Evolutionary conservation across 768 basidiomycete genomes (phyloP).

Genomic region (Suillus alpinus): DNA sequence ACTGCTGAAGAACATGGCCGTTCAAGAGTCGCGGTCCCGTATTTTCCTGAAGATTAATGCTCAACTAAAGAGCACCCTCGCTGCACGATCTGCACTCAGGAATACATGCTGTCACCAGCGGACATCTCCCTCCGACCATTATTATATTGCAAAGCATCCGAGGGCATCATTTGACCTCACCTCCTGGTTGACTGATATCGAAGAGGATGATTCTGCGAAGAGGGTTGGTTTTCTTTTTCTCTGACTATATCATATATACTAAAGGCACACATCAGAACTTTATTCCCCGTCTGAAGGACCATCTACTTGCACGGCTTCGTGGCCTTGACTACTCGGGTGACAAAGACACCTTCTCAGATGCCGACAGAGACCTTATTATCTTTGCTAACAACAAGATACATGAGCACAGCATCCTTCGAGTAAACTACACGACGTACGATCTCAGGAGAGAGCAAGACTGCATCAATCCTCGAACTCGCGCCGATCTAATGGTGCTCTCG

Average conservation of each 20-base stretch:
- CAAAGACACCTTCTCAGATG: slow-evolving; percentile 16
- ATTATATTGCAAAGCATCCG: too few relatives aligned
- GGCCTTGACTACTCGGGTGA: slow-evolving; percentile 12
- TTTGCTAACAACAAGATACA: slow-evolving; percentile 32
- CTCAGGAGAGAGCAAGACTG: slow-evolving; percentile 21
- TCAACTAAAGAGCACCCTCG: too few relatives aligned
- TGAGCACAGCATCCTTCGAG: slow-evolving; percentile 26
- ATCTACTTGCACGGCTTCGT: slow-evolving; percentile 7
- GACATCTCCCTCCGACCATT: too few relatives aligned
- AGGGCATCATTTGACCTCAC: too few relatives aligned
- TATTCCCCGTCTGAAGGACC: slow-evolving; percentile 13
- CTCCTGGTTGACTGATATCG: too few relatives aligned
- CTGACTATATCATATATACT: background rate
- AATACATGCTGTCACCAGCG: too few relatives aligned
- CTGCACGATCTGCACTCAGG: too few relatives aligned
- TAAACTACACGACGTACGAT: slow-evolving; percentile 33
- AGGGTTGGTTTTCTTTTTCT: slow-evolving; percentile 19
- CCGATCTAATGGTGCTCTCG: slow-evolving; percentile 35
- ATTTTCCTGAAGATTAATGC: too few relatives aligned
- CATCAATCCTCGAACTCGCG: slow-evolving; percentile 28
- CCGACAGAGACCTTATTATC: slow-evolving; percentile 19
- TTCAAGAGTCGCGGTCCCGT: too few relatives aligned
- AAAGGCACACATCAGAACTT: slow-evolving; percentile 26
- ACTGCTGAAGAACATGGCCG: too few relatives aligned
- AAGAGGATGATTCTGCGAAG: slow-evolving; percentile 14